Base-by-base conservation (phyloP, 2,329 filamentous ascomycete genomes). In the Colletotrichum filicis region DNA sequence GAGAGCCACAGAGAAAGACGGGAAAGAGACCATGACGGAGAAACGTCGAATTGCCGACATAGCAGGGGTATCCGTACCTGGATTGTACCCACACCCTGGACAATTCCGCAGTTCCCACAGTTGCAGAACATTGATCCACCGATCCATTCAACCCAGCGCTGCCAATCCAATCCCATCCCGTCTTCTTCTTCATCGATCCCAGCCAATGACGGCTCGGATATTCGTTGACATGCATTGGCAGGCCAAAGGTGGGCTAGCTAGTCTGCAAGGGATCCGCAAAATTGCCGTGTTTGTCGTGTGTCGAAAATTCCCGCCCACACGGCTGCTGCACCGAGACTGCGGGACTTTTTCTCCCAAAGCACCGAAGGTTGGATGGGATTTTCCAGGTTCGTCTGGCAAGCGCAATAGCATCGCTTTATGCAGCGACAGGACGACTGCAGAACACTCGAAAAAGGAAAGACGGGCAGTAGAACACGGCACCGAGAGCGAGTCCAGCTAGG, bases 261-360 rank as follows among this genome's bases (percentile, higher is more conserved):
- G 12, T 26, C 37, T 19, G 60, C 30, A 7, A 22, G 19, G 26
- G 69, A 30, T 69, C 70, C 66, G 70, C 70, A 69, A 72, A 72
- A 69, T 69, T 69, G 66, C 70, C 70, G 66, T 69, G 53, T 73
- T 73, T 73, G 70, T 71, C 63, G 63, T 52, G 56, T 59, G 63
- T 66, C 53, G 62, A 28, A 28, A 64, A 26, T 16, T 24, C 62
- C 62, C 69, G 37, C 69, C 69, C 65, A 72, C 58, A 68, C 70
- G 66, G 70, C 65, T 72, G 26, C 70, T 73, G 66, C 70, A 73
- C 70, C 70, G 70, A 73, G 55, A 12, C 42, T 59, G 66, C 66
- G 66, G 70, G 66, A 69, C 70, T 73, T 69, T 72, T 37, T 59
- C n/a, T 42, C 16, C 37, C 60, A n/a, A 9, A 30, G 26, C 52